Evolutionary conservation across 805 yeast genomes (phyloP), one percentile per base, ranked within the genome.

Genomic region (Wickerhamomyces bovis): DNA sequence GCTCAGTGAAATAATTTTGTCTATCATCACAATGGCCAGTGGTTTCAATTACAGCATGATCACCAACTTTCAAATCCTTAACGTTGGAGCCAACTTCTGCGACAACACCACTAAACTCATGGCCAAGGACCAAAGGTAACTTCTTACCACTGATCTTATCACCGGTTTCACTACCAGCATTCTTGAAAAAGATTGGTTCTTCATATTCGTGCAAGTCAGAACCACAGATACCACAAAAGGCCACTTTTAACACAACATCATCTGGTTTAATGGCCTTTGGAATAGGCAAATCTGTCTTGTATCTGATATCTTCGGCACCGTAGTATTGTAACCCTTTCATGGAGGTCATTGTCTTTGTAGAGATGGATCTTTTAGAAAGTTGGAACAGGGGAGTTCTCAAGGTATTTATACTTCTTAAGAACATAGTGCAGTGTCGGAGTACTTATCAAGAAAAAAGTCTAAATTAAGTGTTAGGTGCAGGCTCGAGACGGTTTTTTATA

Each of bases 171-270:
- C 70, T 69, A 38, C 62, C 69, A 48, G 71, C 68, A n/a, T 74
- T 73, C 62, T 76, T 74, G 51, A 81, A 78, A 46, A 78, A 77
- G 16, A 85, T 84, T 2, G 84, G 87, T 22, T 75, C 80, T 42
- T 70, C 65, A 52, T 69, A 81, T 60, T 82, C 80, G 52, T 80
- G 84, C 18, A 80, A 61, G 58, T 80, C 85, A 0, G 81, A 68
- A 30, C 85, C 85, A 56, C 85, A 80, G 41, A 67, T 57, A 38
- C 85, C 85, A 54, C 83, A 77, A 56, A 63, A 76, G 13, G 71
- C 67, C 18, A 75, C 65, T 39, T 68, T 70, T 21, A 75, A 50
- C n/a, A 72, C 62, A 31, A 75, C 66, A 45, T 75, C 78, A 41
- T 71, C 71, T 5, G 65, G 64, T 18, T 62, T 57, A 3, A 56